phyloP scores from a whole-genome alignment of 2,329 filamentous ascomycete species.

The Aphanoascus verrucosus region DNA sequence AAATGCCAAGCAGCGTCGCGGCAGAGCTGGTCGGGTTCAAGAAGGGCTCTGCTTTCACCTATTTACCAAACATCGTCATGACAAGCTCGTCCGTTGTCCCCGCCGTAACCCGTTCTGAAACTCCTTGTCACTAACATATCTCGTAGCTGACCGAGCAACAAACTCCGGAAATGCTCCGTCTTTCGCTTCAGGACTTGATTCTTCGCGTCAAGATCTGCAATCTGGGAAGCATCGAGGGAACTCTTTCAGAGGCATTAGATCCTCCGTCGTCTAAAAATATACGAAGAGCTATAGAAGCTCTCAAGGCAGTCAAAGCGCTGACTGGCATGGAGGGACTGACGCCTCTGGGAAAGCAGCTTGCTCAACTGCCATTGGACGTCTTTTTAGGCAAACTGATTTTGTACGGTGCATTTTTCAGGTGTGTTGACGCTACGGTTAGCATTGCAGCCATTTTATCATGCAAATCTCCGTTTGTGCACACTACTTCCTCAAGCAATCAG shows the following conservation, averaged over 20 bases:
- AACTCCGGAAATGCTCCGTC: constrained; percentile 87
- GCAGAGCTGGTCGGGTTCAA: constrained; percentile 89
- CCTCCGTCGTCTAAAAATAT: constrained; percentile 88
- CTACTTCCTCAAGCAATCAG: constrained; percentile 71
- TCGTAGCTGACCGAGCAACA: constrained; percentile 73
- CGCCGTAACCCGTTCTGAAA: background rate
- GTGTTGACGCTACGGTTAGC: constrained; percentile 81
- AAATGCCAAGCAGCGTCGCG: constrained; percentile 89
- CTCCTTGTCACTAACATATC: background rate
- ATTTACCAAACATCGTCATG: constrained; percentile 82
- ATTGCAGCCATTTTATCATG: constrained; percentile 88
- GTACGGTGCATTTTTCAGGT: constrained; percentile 75
- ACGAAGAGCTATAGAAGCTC: constrained; percentile 77
- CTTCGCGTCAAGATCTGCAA: constrained; percentile 97
- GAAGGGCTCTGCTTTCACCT: constrained; percentile 91
- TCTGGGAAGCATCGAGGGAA: constrained; percentile 84
- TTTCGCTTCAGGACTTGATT: constrained; percentile 88
- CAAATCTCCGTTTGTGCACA: constrained; percentile 84
- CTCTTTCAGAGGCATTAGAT: constrained; percentile 76
- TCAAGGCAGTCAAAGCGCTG: constrained; percentile 85
- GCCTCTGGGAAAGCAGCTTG: constrained; percentile 72
- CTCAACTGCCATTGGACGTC: constrained; percentile 81
- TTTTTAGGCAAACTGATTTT: constrained; percentile 90
- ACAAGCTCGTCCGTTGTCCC: constrained; percentile 45
- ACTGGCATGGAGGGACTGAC: constrained; percentile 75